These are phyloP conservation scores for Thalia dealbata DNA, from an alignment of 176 grass and related monocot genomes.

Conservation along the genomic window DNA sequence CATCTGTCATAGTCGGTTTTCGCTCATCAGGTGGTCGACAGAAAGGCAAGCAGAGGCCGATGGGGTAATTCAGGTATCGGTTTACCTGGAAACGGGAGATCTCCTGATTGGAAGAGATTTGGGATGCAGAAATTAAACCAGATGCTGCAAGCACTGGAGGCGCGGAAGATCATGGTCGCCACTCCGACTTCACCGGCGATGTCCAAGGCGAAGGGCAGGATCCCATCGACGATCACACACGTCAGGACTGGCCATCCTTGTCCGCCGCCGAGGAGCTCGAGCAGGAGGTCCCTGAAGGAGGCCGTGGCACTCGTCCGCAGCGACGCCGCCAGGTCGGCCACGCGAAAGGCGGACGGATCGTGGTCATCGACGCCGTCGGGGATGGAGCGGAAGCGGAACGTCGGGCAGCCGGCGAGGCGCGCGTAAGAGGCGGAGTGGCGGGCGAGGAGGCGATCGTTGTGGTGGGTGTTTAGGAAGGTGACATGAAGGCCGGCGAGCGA, in stretches of 20 bases:
- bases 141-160: conserved; percentile 13
- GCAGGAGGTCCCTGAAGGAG: conserved; percentile 19
- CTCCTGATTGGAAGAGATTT: background rate
- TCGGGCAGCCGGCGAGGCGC: background rate
- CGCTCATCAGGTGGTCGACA: background rate
- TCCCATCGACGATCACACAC: conserved; percentile 32
- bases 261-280: background rate
- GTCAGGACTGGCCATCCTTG: conserved; percentile 26
- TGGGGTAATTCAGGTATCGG: too few species aligned
- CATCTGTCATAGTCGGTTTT: background rate
- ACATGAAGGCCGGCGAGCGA: conserved; percentile 28
- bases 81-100: conserved; percentile 14
- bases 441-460: conserved; percentile 26
- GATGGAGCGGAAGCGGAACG: conserved; percentile 37
- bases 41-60: background rate
- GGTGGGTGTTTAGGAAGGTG: conserved; percentile 39
- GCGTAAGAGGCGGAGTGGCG: background rate
- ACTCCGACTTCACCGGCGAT: conserved; percentile 32
- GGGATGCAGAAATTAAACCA: conserved; percentile 31
- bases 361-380: conserved; percentile 45
- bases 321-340: conserved; percentile 5
- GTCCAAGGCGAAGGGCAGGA: conserved; percentile 18
- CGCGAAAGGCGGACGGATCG: conserved; percentile 13
- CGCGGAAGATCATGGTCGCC: conserved; percentile 29
- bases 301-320: background rate